Evolutionary conservation across 768 basidiomycete species (phyloP).

Genomic region (Macrolepiota fuliginosa): DNA sequence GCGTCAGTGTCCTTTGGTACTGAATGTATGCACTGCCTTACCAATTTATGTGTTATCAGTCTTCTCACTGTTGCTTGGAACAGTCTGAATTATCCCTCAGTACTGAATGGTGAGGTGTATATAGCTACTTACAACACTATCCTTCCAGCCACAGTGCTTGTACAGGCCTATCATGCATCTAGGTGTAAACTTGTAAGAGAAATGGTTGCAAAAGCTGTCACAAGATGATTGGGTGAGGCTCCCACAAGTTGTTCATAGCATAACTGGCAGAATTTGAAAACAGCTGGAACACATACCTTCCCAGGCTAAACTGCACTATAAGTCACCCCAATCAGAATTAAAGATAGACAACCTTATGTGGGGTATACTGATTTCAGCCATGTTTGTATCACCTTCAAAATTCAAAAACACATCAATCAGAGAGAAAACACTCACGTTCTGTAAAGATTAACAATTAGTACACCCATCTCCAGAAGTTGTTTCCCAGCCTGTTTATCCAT

Average conservation of each 20-base stretch:
- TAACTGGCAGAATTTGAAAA: conserved; percentile 21
- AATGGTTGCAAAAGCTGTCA: neutral
- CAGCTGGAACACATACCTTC: conserved; percentile 15
- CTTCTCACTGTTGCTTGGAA: conserved; percentile 28
- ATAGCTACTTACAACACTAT: conserved; percentile 18
- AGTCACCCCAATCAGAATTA: neutral
- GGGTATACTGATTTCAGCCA: conserved; percentile 20
- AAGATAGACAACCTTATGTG: conserved; percentile 13
- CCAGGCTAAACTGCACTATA: conserved; percentile 12
- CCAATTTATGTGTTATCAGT: conserved; percentile 26
- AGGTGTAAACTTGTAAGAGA: neutral
- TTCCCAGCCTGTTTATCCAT: conserved; percentile 13
- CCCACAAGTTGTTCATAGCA: conserved; percentile 19
- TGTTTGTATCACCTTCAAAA: neutral
- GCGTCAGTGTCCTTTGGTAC: neutral
- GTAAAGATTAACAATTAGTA: conserved; percentile 3
- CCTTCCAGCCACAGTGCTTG: conserved; percentile 20
- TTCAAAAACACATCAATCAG: neutral
- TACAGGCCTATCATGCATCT: conserved; percentile 10
- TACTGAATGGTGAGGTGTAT: neutral
- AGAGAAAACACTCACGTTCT: conserved; percentile 5
- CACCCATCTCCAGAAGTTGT: conserved; percentile 9
- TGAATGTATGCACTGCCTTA: neutral
- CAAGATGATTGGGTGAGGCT: conserved; percentile 17
- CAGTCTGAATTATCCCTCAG: conserved; percentile 18